Percentiles rank a stretch among this genome's conserved stretches.
These are phyloP conservation scores for Calonectria pseudoturangicola DNA, from an alignment of 2,329 filamentous ascomycete genomes.

Conservation along the genomic window DNA sequence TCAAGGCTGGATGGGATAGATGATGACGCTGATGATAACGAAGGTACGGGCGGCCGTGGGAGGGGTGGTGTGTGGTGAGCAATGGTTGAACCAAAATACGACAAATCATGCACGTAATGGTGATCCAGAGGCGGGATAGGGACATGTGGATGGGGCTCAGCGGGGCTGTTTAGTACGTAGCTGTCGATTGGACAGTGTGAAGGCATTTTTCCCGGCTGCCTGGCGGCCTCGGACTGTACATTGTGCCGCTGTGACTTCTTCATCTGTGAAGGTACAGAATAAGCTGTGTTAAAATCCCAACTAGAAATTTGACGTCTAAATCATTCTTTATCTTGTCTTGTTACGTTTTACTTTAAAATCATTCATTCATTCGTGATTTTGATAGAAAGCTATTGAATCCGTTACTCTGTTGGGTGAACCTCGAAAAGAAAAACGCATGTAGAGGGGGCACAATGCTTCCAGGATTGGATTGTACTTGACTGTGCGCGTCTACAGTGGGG, in stretches of 20 bases:
- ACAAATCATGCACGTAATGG: slow-evolving; percentile 23
- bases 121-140: slow-evolving; percentile 22
- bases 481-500: slow-evolving; percentile 28
- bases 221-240: slow-evolving; percentile 14
- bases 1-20: neutral
- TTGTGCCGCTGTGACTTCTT: too few relatives aligned
- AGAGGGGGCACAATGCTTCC: too few relatives aligned
- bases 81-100: slow-evolving; percentile 8
- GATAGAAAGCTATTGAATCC: too few relatives aligned
- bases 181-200: neutral
- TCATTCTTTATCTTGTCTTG: too few relatives aligned
- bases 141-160: neutral
- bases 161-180: slow-evolving; percentile 14
- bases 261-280: too few relatives aligned
- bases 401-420: too few relatives aligned
- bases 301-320: too few relatives aligned
- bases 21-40: slow-evolving; percentile 16
- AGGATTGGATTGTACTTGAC: slow-evolving; percentile 18
- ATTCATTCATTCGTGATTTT: too few relatives aligned
- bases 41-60: slow-evolving; percentile 1
- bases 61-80: slow-evolving; percentile 14
- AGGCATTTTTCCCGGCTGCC: slow-evolving; percentile 26
- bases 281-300: too few relatives aligned
- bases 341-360: too few relatives aligned
- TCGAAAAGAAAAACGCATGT: too few relatives aligned